Conservation (phyloP, 139 green algal species). For the Parachlorella kessleri region DNA sequence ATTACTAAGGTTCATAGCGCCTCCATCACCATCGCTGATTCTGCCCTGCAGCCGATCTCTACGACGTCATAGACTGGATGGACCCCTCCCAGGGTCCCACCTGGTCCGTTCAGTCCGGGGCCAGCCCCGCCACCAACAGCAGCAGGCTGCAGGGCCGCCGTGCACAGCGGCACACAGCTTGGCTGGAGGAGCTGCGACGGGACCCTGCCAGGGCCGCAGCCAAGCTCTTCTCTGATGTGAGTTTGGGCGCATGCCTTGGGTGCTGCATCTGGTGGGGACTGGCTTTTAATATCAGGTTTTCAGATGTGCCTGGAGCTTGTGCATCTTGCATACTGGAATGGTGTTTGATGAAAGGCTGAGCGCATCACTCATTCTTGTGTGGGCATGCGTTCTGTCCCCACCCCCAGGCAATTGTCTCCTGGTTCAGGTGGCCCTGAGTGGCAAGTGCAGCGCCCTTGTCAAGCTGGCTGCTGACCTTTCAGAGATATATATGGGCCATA, state of each 20-base stretch:
- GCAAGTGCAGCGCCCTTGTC: slow-evolving; percentile 63
- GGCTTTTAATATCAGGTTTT: not conserved
- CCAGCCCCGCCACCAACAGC: not conserved
- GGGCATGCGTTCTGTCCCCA: no score
- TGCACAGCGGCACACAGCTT: slow-evolving; percentile 2
- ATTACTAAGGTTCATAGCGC: not conserved
- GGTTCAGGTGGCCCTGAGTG: slow-evolving; percentile 23
- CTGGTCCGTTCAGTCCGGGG: slow-evolving; percentile 15
- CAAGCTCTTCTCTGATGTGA: slow-evolving; percentile 21
- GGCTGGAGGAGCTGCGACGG: not conserved
- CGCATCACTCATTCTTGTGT: no score
- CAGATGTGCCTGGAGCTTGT: no score
- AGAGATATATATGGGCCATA: slow-evolving; percentile 58
- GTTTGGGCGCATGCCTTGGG: no score
- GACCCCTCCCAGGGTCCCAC: slow-evolving; percentile 26
- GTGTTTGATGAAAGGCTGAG: no score
- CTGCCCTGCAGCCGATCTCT: slow-evolving; percentile 40
- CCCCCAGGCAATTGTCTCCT: no score
- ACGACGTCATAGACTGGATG: slow-evolving; percentile 38
- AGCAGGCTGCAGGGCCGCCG: not conserved
- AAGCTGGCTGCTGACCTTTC: slow-evolving; percentile 40
- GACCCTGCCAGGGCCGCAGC: not conserved
- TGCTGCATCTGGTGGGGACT: no score
- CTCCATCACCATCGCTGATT: no score
- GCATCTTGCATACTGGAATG: no score